These are phyloP conservation scores for Suillus fuscotomentosus DNA, from an alignment of 768 basidiomycete genomes.

Conservation along the genomic window DNA sequence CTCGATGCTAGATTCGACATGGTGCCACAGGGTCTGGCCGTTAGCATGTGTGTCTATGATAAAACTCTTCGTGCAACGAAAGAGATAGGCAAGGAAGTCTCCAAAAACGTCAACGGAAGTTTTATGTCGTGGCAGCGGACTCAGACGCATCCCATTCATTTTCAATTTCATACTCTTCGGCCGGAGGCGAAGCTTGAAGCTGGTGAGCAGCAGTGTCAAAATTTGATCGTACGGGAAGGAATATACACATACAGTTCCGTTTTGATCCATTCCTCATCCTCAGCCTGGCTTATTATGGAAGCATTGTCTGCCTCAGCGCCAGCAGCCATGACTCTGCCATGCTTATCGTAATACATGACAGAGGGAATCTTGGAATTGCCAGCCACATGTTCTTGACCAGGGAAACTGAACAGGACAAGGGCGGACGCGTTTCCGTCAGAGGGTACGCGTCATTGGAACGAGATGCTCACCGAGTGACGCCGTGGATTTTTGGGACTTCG, in stretches of 20 bases:
- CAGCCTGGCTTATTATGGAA: conserved; percentile 58
- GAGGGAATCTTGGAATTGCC: conserved; percentile 85
- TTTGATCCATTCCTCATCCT: conserved; percentile 77
- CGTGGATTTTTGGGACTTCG: conserved; percentile 78
- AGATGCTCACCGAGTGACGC: conserved; percentile 65
- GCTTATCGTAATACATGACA: conserved; percentile 68
- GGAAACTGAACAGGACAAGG: conserved; percentile 51
- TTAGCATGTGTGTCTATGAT: conserved; percentile 85
- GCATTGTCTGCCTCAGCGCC: conserved; percentile 76
- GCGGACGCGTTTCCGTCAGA: background rate
- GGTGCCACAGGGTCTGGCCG: conserved; percentile 64
- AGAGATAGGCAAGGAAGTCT: conserved; percentile 76
- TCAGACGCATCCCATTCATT: conserved; percentile 83
- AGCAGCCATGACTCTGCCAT: conserved; percentile 65
- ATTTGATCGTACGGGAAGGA: conserved; percentile 5
- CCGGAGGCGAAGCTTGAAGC: conserved; percentile 79
- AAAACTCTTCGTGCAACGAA: conserved; percentile 69
- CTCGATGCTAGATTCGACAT: conserved; percentile 67
- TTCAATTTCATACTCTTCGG: conserved; percentile 76
- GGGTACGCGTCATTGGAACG: background rate
- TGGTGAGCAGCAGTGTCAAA: conserved; percentile 21
- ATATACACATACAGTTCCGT: conserved; percentile 64
- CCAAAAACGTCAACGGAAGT: conserved; percentile 74
- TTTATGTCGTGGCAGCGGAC: conserved; percentile 63
- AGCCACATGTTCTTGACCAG: conserved; percentile 83